Conservation (phyloP, 768 basidiomycete species). For the Galerina marginata region DNA sequence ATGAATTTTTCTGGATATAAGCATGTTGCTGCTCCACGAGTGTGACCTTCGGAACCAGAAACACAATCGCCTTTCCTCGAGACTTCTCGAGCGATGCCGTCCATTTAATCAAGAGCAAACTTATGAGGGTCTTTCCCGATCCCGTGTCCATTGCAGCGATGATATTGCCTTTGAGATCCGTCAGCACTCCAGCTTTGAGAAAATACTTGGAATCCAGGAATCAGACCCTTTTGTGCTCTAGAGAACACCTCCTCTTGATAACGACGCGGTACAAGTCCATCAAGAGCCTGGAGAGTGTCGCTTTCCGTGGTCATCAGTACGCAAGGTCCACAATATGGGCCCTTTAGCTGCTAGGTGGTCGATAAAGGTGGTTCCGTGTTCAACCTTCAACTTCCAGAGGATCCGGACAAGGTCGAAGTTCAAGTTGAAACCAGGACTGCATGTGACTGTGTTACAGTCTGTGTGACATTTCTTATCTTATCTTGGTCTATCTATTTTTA, state of each 20-base stretch:
- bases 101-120: constrained; percentile 80
- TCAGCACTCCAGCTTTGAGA: not conserved
- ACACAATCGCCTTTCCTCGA: constrained; percentile 68
- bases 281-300: not conserved
- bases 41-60: constrained; percentile 85
- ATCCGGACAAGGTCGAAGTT: too few species aligned
- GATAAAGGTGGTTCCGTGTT: too few species aligned
- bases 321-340: not conserved
- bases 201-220: not conserved
- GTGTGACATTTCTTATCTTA: too few species aligned
- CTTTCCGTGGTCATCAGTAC: constrained; percentile 1
- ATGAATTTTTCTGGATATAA: constrained; percentile 67
- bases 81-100: constrained; percentile 56
- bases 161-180: constrained; percentile 57
- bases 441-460: too few species aligned
- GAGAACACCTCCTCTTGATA: constrained; percentile 79
- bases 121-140: constrained; percentile 80
- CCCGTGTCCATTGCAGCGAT: constrained; percentile 80
- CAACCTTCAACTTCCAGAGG: too few species aligned
- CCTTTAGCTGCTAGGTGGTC: too few species aligned
- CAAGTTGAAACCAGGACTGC: too few species aligned
- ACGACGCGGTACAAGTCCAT: constrained; percentile 40
- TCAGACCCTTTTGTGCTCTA: constrained; percentile 55
- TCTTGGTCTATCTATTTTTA: too few species aligned
- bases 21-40: constrained; percentile 84